Evolutionary conservation across 805 yeast species (phyloP).

Genomic region (Clavispora fructus): DNA sequence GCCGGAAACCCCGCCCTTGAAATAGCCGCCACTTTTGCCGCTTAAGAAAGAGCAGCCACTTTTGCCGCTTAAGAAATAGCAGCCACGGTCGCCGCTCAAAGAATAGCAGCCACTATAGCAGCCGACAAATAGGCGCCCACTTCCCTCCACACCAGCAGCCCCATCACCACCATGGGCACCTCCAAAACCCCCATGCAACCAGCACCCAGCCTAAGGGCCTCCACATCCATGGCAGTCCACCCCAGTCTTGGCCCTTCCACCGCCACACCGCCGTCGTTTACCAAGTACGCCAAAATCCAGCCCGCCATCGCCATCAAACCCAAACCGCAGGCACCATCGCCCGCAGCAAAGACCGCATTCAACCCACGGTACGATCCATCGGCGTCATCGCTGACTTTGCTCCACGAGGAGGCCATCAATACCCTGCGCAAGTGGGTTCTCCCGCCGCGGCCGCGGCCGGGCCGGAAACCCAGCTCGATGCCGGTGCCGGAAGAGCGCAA

Average conservation of each 20-base stretch:
- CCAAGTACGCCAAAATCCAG: conserved; percentile 31
- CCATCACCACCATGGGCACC: not conserved
- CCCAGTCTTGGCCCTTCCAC: not conserved
- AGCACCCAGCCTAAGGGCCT: conserved; percentile 1
- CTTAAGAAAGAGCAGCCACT: not conserved
- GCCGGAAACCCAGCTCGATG: conserved; percentile 41
- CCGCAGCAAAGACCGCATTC: conserved; percentile 23
- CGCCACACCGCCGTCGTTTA: conserved; percentile 4
- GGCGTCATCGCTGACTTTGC: conserved; percentile 4
- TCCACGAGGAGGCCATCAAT: conserved; percentile 23
- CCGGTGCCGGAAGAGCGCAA: not conserved
- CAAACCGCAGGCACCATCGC: conserved; percentile 24
- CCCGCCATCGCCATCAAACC: conserved; percentile 39
- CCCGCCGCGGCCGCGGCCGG: conserved; percentile 81
- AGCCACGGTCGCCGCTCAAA: too few species aligned
- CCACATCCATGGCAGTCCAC: not conserved
- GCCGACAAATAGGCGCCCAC: not conserved
- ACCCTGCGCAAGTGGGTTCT: conserved; percentile 79
- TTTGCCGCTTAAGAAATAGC: too few species aligned
- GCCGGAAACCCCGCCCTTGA: too few species aligned
- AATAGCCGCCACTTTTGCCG: not conserved
- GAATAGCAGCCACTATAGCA: too few species aligned
- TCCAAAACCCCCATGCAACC: conserved; percentile 1
- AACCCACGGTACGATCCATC: conserved; percentile 15
- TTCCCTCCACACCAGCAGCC: not conserved